These are phyloP conservation scores for Periglandula ipomoeae DNA, from an alignment of 2,329 filamentous ascomycete species.

Conservation along the genomic window DNA sequence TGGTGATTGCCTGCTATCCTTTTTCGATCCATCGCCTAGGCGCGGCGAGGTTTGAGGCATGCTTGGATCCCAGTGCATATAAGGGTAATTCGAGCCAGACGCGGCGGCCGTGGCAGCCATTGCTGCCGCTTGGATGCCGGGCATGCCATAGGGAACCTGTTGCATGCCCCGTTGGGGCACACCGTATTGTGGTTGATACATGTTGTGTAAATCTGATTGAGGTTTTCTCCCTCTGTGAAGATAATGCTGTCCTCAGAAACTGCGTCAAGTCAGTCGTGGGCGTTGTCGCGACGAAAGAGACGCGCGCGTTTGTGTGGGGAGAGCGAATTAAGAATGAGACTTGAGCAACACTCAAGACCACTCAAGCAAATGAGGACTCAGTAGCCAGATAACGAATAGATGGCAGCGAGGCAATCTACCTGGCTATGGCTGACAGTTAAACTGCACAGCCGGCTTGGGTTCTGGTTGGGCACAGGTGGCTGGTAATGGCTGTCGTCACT, in stretches of 20 bases:
- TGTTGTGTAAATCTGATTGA: constrained; percentile 47
- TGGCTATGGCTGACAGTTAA: constrained; percentile 21
- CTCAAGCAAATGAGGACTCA: constrained; percentile 8
- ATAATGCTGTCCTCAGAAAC: neutral
- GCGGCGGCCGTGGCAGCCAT: constrained; percentile 90
- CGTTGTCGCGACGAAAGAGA: constrained; percentile 1
- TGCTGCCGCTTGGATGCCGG: constrained; percentile 77
- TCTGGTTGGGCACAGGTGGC: constrained; percentile 36
- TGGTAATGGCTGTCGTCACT: constrained; percentile 23
- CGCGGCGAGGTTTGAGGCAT: constrained; percentile 66
- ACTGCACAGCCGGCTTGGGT: constrained; percentile 28
- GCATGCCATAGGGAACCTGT: constrained; percentile 58
- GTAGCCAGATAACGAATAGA: constrained; percentile 15
- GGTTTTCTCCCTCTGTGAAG: constrained; percentile 18
- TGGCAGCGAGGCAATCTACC: constrained; percentile 13
- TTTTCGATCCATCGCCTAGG: constrained; percentile 65
- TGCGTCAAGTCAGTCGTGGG: neutral
- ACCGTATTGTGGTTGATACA: constrained; percentile 71
- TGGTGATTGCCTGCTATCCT: constrained; percentile 66
- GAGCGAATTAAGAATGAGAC: constrained; percentile 12
- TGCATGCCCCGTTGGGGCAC: constrained; percentile 68
- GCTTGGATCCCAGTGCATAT: constrained; percentile 62
- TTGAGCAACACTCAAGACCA: constrained; percentile 7
- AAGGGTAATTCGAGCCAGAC: constrained; percentile 69
- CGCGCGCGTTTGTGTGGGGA: constrained; percentile 5